Evolutionary conservation across 1,139 yeast species (phyloP).

Genomic region (Hyphopichia fennica): DNA sequence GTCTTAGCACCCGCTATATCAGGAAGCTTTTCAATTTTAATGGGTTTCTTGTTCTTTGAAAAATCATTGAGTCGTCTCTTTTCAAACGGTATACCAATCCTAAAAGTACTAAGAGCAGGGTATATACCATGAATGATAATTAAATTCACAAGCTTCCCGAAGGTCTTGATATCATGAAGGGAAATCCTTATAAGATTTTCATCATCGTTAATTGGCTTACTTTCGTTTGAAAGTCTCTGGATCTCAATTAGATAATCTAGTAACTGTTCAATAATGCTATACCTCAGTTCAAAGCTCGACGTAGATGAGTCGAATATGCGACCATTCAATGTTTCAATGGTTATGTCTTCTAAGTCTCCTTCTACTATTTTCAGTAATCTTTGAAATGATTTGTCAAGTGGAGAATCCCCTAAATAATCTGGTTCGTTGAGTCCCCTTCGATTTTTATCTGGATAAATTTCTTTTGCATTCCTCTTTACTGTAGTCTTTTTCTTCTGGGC

Average conservation of each 20-base stretch:
- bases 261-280: conserved; percentile 24
- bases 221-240: conserved; percentile 33
- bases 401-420: conserved; percentile 27
- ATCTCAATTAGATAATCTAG: conserved; percentile 35
- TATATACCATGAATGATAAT: conserved; percentile 72
- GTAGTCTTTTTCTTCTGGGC: conserved; percentile 28
- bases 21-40: conserved; percentile 19
- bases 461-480: conserved; percentile 32
- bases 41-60: conserved; percentile 21
- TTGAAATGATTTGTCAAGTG: conserved; percentile 37
- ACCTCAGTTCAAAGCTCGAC: conserved; percentile 14
- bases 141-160: conserved; percentile 62
- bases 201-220: conserved; percentile 16
- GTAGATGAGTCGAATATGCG: neutral
- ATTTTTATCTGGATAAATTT: conserved; percentile 26
- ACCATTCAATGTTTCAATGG: conserved; percentile 16
- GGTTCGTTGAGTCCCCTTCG: conserved; percentile 39
- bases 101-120: conserved; percentile 53
- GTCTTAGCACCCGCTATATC: neutral
- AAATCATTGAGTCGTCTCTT: conserved; percentile 56
- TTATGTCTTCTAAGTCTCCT: conserved; percentile 26
- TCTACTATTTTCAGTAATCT: conserved; percentile 26
- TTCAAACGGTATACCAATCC: conserved; percentile 66
- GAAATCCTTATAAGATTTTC: conserved; percentile 65
- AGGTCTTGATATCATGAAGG: conserved; percentile 75